Conservation (phyloP, 169 alveolate species). For the Eimeria praecox region DNA sequence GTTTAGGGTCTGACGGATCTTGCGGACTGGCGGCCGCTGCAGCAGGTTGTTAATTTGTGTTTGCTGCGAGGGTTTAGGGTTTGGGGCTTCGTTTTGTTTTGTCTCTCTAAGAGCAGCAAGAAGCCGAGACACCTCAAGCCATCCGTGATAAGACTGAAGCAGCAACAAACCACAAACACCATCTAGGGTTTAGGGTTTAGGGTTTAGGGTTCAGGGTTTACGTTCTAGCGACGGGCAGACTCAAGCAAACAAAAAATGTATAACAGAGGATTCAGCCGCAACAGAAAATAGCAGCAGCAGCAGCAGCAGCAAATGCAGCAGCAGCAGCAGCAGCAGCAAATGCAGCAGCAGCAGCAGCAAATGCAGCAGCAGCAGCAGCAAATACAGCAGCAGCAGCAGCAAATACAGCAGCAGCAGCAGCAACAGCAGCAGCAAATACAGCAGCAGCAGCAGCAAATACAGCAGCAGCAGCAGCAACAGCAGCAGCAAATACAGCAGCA, state of each 20-base stretch:
- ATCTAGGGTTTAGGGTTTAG: slow-evolving; percentile 17
- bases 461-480: no score
- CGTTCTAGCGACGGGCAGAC: slow-evolving; percentile 57
- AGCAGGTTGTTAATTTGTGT: background rate
- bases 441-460: no score
- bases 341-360: no score
- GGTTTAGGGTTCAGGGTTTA: slow-evolving; percentile 40
- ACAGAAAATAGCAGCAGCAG: no score
- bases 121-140: background rate
- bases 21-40: slow-evolving; percentile 13
- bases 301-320: no score
- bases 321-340: no score
- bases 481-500: no score
- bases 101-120: background rate
- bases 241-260: slow-evolving; percentile 66
- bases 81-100: background rate
- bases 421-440: no score
- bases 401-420: no score
- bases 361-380: no score
- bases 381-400: no score
- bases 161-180: background rate
- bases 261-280: background rate
- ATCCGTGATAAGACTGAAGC: slow-evolving; percentile 25
- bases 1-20: slow-evolving; percentile 6
- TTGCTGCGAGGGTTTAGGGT: background rate